Conservation (phyloP, 805 yeast species). For the Kodamaea hsintzibuensis region DNA sequence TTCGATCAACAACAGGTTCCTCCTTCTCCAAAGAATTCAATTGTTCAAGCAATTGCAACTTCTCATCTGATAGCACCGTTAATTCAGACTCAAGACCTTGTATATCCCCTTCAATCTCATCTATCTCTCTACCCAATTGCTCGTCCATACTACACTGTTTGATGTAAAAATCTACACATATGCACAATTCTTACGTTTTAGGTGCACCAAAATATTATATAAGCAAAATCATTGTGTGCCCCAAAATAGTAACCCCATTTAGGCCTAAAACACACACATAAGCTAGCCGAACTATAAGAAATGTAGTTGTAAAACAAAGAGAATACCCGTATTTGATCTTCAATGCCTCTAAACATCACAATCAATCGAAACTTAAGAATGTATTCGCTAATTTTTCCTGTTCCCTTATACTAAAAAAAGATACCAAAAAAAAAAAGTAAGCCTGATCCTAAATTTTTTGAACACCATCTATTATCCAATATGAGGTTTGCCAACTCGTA, state of each 20-base stretch:
- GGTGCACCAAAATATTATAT: not conserved
- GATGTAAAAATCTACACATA: not conserved
- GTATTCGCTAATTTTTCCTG: not conserved
- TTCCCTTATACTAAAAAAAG: not conserved
- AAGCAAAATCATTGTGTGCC: not conserved
- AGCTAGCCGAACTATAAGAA: not conserved
- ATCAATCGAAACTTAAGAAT: not conserved
- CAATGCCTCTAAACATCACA: not conserved
- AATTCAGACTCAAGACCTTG: conserved; percentile 19
- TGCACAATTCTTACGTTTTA: not conserved
- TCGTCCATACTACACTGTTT: not conserved
- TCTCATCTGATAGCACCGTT: conserved; percentile 12
- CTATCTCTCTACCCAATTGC: conserved; percentile 14
- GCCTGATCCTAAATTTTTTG: not conserved
- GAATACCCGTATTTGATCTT: not conserved
- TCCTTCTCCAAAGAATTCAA: conserved; percentile 3
- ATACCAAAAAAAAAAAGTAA: not conserved
- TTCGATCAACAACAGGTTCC: not conserved
- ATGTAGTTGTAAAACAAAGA: not conserved
- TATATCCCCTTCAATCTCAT: conserved; percentile 21
- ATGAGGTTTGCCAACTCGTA: conserved; percentile 34
- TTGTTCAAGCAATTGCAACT: not conserved
- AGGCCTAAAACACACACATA: not conserved
- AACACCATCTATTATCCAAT: not conserved
- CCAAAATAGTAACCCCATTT: not conserved